Evolutionary conservation across 2,329 filamentous ascomycete species (phyloP).

Genomic region (Clonostachys rhizophaga): DNA sequence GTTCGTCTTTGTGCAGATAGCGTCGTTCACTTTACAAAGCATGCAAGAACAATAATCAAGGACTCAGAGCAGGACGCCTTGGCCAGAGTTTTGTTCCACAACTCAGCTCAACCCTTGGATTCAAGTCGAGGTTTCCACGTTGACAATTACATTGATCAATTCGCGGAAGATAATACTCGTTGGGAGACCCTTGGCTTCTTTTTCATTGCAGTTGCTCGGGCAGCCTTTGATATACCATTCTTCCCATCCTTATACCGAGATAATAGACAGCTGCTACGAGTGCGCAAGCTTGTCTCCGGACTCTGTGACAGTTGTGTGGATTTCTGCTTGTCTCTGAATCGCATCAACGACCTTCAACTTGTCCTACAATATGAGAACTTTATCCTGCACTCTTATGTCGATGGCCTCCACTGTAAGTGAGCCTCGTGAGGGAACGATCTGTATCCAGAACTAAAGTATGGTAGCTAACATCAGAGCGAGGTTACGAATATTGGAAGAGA

Average conservation of each 20-base stretch:
- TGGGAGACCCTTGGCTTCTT: slow-evolving; percentile 17
- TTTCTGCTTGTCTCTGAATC: slow-evolving; percentile 13
- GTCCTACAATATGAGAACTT: slow-evolving; percentile 40
- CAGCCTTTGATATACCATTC: slow-evolving; percentile 8
- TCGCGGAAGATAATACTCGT: background rate
- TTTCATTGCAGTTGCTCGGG: slow-evolving; percentile 12
- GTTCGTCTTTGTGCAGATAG: background rate
- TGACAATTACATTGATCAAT: too few species aligned
- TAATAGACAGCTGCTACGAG: slow-evolving; percentile 5
- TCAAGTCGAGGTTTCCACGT: too few species aligned
- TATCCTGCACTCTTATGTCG: slow-evolving; percentile 32
- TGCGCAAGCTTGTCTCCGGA: slow-evolving; percentile 9
- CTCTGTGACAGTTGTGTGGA: slow-evolving; percentile 13
- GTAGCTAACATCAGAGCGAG: too few species aligned
- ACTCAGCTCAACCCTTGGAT: slow-evolving; percentile 2
- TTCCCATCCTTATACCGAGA: slow-evolving; percentile 4
- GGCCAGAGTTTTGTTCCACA: slow-evolving; percentile 1
- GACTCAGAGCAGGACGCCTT: slow-evolving; percentile 4
- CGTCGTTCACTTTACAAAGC: too few species aligned
- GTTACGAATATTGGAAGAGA: slow-evolving; percentile 18
- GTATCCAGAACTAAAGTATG: slow-evolving; percentile 9
- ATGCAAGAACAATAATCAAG: background rate
- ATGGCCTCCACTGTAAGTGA: slow-evolving; percentile 36
- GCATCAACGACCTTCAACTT: slow-evolving; percentile 36
- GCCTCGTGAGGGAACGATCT: background rate